Percentiles rank a stretch among this genome's conserved stretches.
These are phyloP conservation scores for Notholithocarpus densiflorus DNA, from an alignment of 306 rosid genomes.

Conservation along the genomic window DNA sequence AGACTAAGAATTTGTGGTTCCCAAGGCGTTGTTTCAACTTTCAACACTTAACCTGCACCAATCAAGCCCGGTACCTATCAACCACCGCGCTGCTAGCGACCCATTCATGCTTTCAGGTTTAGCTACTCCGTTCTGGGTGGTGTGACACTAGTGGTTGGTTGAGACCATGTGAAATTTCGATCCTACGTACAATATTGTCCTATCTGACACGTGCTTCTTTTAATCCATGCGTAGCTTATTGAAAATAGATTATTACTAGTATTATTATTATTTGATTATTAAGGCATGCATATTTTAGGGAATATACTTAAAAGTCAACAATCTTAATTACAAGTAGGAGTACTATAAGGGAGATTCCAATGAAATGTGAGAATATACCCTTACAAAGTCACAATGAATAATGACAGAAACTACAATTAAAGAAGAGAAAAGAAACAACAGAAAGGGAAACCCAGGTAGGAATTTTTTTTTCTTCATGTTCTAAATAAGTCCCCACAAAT, in stretches of 20 bases:
- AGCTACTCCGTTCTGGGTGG: not conserved
- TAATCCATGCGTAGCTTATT: not conserved
- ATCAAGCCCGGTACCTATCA: not conserved
- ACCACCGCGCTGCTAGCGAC: not conserved
- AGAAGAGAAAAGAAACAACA: not conserved
- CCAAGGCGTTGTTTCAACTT: not conserved
- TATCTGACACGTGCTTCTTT: not conserved
- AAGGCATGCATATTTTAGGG: not conserved
- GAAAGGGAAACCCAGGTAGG: not conserved
- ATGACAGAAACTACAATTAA: not conserved
- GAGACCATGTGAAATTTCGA: not conserved
- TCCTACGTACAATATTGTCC: not conserved
- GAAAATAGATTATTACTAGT: too few species aligned
- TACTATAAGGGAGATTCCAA: not conserved
- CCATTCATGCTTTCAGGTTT: not conserved
- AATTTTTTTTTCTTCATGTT: too few species aligned
- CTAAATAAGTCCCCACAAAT: too few species aligned
- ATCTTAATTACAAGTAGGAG: not conserved
- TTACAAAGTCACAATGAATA: not conserved
- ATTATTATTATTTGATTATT: not conserved
- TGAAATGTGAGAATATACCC: not conserved
- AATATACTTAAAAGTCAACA: not conserved
- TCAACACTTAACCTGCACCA: not conserved
- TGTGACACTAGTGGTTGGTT: not conserved
- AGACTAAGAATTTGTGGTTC: not conserved